Evolutionary conservation across 2,329 filamentous ascomycete species (phyloP).

Genomic region (Sporothrix variecibatus): DNA sequence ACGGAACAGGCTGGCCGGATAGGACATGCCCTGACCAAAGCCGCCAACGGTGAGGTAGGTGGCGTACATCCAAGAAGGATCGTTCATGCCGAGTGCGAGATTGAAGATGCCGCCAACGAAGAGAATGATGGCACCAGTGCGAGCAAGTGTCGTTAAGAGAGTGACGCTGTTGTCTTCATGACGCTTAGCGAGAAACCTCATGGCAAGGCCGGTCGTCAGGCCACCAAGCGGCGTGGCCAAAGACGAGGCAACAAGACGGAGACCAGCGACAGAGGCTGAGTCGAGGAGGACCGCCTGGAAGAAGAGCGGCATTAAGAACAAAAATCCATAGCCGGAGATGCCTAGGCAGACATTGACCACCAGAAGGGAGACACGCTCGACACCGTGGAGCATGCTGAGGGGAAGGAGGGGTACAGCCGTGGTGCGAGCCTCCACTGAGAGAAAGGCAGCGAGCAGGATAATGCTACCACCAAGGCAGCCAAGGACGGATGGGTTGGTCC

Average conservation of each 20-base stretch:
- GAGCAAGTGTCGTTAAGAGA: slow-evolving; percentile 53
- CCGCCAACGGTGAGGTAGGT: slow-evolving; percentile 25
- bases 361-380: slow-evolving; percentile 56
- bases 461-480: slow-evolving; percentile 47
- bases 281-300: slow-evolving; percentile 68
- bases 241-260: slow-evolving; percentile 64
- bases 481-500: slow-evolving; percentile 53
- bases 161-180: slow-evolving; percentile 40
- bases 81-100: slow-evolving; percentile 48
- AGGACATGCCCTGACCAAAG: slow-evolving; percentile 30
- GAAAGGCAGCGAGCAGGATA: slow-evolving; percentile 47
- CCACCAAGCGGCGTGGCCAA: slow-evolving; percentile 60
- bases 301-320: slow-evolving; percentile 71
- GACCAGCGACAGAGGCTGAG: slow-evolving; percentile 63
- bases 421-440: slow-evolving; percentile 52
- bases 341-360: slow-evolving; percentile 62
- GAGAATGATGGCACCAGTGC: slow-evolving; percentile 54
- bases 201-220: slow-evolving; percentile 58
- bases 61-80: slow-evolving; percentile 55
- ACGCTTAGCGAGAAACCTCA: slow-evolving; percentile 46
- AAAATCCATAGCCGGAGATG: slow-evolving; percentile 63
- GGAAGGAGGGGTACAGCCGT: slow-evolving; percentile 57
- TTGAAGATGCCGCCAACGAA: slow-evolving; percentile 49
- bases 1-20: slow-evolving; percentile 18
- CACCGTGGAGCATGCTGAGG: slow-evolving; percentile 57